Evolutionary conservation across 106 monocot genomes (phyloP), one percentile per base, ranked within the genome.

Genomic region (Xerophyta viscosa): DNA sequence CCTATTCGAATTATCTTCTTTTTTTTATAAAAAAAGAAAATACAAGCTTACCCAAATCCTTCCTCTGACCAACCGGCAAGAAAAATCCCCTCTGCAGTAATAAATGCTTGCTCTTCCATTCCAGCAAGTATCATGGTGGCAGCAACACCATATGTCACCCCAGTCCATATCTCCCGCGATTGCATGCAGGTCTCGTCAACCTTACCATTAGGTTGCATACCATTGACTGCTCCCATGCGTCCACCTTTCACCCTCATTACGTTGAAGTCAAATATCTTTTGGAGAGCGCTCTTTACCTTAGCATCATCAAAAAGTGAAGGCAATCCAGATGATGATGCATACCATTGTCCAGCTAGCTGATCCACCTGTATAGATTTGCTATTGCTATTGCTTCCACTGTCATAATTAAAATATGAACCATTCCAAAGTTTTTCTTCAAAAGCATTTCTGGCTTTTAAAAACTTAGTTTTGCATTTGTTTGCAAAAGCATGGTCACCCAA

Each of bases 291-390:
- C 36, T 67, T 66, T 5, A 89, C 79, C 57, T 88, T 89, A 18
- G 31, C 37, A 8, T 79, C 88, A 30, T 96, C 89, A 60, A 96
- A 89, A 21, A 96, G 54, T 15, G 84, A 66, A 5, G 84, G 88
- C 67, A 96, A 41, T 24, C 96, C 96, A 30, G 89, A 81, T 2
- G 96, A 81, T 19, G 81, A 84, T 14, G 73, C 65, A 36, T 96
- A 96, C 96, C 96, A 96, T 31, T 96, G 81, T 30, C 96, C 96
- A 4, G 96, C 96, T 9, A 96, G 54, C 30, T 96, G 96, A 62
- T 96, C 96, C 5, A 89, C 96, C 62, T 96, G 96, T 42, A 96
- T 96, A 1, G 89, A 96, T 20, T 48, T 21, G 49, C 96, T 89
- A 31, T 84, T 89, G 57, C 73, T 73, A 37, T 84, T 84, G 48